Evolutionary conservation across 139 green algal species (phyloP).

Genomic region (Zygnema circumcarinatum): DNA sequence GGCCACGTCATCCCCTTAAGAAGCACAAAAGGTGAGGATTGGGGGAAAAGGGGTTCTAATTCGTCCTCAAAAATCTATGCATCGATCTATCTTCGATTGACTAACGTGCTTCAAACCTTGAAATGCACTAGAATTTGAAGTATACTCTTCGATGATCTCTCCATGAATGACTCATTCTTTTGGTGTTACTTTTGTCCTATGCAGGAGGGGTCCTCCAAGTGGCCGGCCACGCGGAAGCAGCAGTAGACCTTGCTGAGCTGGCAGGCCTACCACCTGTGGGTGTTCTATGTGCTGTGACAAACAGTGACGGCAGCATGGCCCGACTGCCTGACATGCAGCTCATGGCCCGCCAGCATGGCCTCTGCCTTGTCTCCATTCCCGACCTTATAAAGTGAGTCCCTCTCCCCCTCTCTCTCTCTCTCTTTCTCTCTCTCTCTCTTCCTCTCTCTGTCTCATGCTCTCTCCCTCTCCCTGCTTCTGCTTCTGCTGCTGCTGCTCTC

Average conservation of each 20-base stretch:
- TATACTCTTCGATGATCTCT: too few species aligned
- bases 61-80: too few species aligned
- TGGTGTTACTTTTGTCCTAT: too few species aligned
- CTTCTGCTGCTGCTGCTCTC: too few species aligned
- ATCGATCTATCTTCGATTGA: too few species aligned
- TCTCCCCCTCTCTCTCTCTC: background rate
- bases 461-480: too few species aligned
- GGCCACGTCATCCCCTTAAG: conserved; percentile 97
- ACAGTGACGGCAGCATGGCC: conserved; percentile 83
- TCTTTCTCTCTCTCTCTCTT: conserved; percentile 10
- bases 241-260: conserved; percentile 88
- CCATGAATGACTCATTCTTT: too few species aligned
- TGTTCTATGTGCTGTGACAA: conserved; percentile 95
- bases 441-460: conserved; percentile 3
- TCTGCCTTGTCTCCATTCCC: conserved; percentile 91
- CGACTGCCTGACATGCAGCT: conserved; percentile 79
- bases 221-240: conserved; percentile 92
- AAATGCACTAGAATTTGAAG: too few species aligned
- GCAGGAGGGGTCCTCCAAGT: conserved; percentile 76
- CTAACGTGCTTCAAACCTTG: too few species aligned
- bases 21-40: conserved; percentile 58
- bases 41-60: too few species aligned
- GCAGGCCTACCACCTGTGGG: conserved; percentile 86
- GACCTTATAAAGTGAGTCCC: conserved; percentile 55
- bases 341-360: conserved; percentile 81